Evolutionary conservation across 805 yeast species (phyloP).

Genomic region (Saccharomyces paradoxus): DNA sequence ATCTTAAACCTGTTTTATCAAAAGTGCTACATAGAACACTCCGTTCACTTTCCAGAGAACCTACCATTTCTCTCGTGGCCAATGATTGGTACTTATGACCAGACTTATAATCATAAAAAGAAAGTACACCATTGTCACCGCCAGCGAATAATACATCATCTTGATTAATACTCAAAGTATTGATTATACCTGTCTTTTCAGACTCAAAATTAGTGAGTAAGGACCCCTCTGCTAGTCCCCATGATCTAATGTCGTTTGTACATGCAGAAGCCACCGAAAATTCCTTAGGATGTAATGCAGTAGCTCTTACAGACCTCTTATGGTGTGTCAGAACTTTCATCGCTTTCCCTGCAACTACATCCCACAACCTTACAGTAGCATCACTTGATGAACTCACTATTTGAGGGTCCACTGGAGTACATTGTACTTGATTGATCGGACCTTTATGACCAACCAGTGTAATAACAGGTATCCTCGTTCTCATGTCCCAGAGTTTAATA

Average conservation of each 20-base stretch:
- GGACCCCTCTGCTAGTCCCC: slow-evolving; percentile 73
- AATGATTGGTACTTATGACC: slow-evolving; percentile 56
- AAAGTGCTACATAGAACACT: slow-evolving; percentile 66
- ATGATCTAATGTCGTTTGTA: slow-evolving; percentile 72
- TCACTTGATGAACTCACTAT: slow-evolving; percentile 78
- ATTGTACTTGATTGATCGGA: slow-evolving; percentile 60
- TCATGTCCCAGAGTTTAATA: slow-evolving; percentile 87
- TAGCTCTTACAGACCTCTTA: slow-evolving; percentile 67
- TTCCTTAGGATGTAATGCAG: slow-evolving; percentile 61
- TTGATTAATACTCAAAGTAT: slow-evolving; percentile 55
- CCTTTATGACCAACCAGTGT: slow-evolving; percentile 75
- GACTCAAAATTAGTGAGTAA: slow-evolving; percentile 51
- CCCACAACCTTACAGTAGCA: slow-evolving; percentile 84
- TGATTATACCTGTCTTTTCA: slow-evolving; percentile 41
- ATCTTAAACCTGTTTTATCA: slow-evolving; percentile 70
- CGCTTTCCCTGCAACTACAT: slow-evolving; percentile 65
- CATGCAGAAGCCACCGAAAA: slow-evolving; percentile 74
- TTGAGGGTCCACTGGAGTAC: slow-evolving; percentile 77
- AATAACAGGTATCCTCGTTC: slow-evolving; percentile 67
- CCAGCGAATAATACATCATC: slow-evolving; percentile 70
- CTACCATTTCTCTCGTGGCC: slow-evolving; percentile 53
- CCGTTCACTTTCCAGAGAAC: slow-evolving; percentile 56
- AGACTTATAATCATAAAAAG: slow-evolving; percentile 67
- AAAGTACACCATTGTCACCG: slow-evolving; percentile 71
- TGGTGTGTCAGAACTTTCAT: slow-evolving; percentile 75